Conservation (phyloP, 495 filamentous ascomycete genomes). For the Tuber melanosporum region DNA sequence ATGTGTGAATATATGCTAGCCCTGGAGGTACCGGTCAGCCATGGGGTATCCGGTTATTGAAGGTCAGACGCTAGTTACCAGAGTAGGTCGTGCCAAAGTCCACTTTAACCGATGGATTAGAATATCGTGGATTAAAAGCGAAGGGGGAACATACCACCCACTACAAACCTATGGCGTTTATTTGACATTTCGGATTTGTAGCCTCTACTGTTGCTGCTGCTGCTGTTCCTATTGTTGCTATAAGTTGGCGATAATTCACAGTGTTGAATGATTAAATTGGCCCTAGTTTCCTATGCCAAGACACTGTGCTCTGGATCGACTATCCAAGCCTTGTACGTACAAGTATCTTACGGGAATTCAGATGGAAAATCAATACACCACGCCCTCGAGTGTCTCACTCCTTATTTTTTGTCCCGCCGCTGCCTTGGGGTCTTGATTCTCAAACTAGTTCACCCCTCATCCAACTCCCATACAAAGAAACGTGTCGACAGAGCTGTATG, state of each 20-base stretch:
- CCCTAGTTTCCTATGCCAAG: not conserved
- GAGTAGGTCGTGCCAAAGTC: conserved; percentile 34
- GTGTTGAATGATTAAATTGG: not conserved
- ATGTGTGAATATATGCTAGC: conserved; percentile 16
- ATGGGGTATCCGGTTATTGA: not conserved
- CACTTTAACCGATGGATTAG: conserved; percentile 11
- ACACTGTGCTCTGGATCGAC: not conserved
- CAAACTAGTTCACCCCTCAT: not conserved
- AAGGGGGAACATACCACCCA: conserved; percentile 16
- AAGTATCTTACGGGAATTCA: not conserved
- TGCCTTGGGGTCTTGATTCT: not conserved
- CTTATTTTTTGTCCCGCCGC: not conserved
- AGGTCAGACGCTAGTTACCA: conserved; percentile 6
- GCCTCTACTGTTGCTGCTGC: not conserved
- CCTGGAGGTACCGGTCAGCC: not conserved
- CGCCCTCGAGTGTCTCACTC: not conserved
- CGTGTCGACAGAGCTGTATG: not conserved
- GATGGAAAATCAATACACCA: not conserved
- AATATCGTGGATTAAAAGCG: not conserved
- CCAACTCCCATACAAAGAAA: not conserved
- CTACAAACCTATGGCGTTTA: conserved; percentile 11
- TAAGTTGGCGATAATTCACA: not conserved
- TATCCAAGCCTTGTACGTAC: not conserved
- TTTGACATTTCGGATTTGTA: conserved; percentile 6
- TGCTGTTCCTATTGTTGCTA: not conserved